These are phyloP conservation scores for Phytopythium litorale DNA, from an alignment of 352 stramenopile genomes.

Conservation along the genomic window DNA sequence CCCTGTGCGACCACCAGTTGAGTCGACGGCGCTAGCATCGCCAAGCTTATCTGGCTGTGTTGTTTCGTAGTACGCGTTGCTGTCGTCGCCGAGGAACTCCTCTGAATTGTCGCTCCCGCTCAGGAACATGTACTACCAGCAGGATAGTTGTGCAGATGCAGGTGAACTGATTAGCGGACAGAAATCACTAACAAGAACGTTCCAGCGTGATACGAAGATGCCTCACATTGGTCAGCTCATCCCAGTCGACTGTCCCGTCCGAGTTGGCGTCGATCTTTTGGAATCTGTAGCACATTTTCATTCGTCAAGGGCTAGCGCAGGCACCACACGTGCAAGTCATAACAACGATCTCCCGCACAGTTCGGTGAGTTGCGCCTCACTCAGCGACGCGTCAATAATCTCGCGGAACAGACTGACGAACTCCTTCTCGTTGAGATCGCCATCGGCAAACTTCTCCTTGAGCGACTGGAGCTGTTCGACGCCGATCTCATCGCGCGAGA, in stretches of 20 bases:
- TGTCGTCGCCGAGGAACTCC: conserved; percentile 63
- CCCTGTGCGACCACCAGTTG: conserved; percentile 5
- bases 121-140: conserved; percentile 77
- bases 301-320: background rate
- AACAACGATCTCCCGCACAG: conserved; percentile 32
- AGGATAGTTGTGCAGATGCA: background rate
- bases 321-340: background rate
- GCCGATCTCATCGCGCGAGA: conserved; percentile 77
- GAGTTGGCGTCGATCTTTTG: conserved; percentile 89
- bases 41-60: conserved; percentile 51
- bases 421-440: conserved; percentile 80
- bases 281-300: conserved; percentile 34
- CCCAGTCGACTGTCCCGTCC: conserved; percentile 85
- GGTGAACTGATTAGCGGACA: background rate
- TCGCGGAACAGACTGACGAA: conserved; percentile 82
- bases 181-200: background rate
- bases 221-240: conserved; percentile 84
- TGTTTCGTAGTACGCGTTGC: conserved; percentile 60
- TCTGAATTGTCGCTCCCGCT: conserved; percentile 58
- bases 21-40: conserved; percentile 15
- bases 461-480: conserved; percentile 80
- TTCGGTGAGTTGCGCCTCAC: conserved; percentile 74
- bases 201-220: background rate
- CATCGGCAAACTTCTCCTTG: conserved; percentile 82
- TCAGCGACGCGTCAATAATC: conserved; percentile 75